These are phyloP conservation scores for Brassica incana DNA, from an alignment of 345 rosid species.

Conservation along the genomic window DNA sequence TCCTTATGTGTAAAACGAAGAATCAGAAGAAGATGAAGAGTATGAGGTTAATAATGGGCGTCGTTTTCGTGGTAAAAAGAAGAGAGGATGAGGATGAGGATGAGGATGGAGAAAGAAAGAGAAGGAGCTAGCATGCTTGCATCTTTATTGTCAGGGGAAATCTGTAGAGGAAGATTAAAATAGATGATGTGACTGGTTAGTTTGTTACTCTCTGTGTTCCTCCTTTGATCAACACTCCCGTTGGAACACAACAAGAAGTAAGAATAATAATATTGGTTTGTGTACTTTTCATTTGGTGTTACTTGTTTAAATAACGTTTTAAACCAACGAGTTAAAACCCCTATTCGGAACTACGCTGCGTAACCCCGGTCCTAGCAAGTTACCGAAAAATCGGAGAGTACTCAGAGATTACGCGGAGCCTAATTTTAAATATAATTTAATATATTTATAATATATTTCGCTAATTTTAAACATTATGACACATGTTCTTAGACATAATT, in stretches of 20 bases:
- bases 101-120: neutral
- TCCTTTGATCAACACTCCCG: too few relatives aligned
- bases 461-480: too few relatives aligned
- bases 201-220: neutral
- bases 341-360: too few relatives aligned
- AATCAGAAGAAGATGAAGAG: neutral
- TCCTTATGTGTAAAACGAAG: neutral
- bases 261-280: neutral
- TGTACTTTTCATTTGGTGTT: neutral
- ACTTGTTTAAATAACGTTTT: neutral
- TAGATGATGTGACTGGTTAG: neutral
- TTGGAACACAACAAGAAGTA: neutral
- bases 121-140: too few relatives aligned
- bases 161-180: neutral
- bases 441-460: too few relatives aligned
- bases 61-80: neutral
- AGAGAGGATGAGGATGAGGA: neutral
- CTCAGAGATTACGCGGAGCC: too few relatives aligned
- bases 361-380: too few relatives aligned
- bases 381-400: too few relatives aligned
- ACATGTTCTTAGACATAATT: too few relatives aligned
- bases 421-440: too few relatives aligned
- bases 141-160: too few relatives aligned
- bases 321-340: too few relatives aligned
- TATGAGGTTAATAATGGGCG: neutral